A percentile compares a stretch with the other conserved stretches of the same genome.
Evolutionary conservation across 305 asterid genomes (phyloP).

Genomic region (Nicotiana rustica): DNA sequence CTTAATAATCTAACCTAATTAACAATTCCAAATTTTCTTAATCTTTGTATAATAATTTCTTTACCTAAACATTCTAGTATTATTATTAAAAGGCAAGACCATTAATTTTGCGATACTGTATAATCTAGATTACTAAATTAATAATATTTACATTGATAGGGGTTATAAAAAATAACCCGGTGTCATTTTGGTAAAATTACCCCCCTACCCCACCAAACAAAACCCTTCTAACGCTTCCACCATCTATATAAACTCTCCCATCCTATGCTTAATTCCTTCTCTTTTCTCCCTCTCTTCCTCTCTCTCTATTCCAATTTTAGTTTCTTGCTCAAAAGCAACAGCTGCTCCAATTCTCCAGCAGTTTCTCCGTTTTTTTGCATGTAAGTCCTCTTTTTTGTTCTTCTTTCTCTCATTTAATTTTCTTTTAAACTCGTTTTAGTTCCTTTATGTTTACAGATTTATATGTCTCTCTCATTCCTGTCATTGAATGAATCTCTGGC

Average conservation of each 20-base stretch:
- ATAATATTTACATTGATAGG: neutral
- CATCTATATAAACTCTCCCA: conserved; percentile 48
- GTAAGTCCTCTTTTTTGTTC: neutral
- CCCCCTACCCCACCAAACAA: neutral
- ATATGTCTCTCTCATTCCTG: neutral
- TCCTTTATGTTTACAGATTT: neutral
- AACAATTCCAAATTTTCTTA: no score
- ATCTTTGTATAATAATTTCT: neutral
- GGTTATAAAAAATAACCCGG: neutral
- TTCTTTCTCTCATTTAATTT: neutral
- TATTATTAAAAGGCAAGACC: neutral
- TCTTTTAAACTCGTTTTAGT: neutral
- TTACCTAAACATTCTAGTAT: neutral
- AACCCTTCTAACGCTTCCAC: conserved; percentile 37
- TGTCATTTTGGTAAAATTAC: conserved; percentile 28
- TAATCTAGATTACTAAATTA: neutral
- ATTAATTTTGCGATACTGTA: conserved; percentile 4
- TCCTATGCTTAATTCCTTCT: neutral
- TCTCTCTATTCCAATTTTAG: neutral
- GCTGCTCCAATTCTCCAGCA: neutral
- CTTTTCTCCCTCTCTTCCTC: conserved; percentile 3
- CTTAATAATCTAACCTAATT: neutral
- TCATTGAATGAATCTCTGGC: neutral
- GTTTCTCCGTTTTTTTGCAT: neutral
- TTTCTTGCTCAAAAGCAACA: neutral